Conservation (phyloP, 495 filamentous ascomycete species). For the Hypoxylon trugodes region DNA sequence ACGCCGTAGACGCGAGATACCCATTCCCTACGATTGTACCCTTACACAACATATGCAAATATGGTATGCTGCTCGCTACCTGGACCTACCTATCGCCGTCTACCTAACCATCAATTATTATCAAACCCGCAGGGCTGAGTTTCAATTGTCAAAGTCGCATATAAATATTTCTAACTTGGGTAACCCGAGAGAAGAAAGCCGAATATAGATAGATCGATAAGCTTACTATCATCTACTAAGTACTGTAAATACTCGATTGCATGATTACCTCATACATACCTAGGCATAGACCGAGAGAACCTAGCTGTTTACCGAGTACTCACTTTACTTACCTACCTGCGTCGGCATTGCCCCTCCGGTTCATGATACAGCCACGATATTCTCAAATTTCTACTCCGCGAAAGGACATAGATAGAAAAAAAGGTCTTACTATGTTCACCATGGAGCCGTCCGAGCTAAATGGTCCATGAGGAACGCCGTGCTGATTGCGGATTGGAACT, state of each 20-base stretch:
- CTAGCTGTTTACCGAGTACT: background rate
- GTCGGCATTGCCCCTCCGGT: slow-evolving; percentile 12
- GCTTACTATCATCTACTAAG: background rate
- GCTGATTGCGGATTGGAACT: slow-evolving; percentile 16
- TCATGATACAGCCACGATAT: background rate
- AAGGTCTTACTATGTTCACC: slow-evolving; percentile 9
- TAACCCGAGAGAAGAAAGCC: background rate
- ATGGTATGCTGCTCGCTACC: background rate
- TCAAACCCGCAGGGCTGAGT: too few species aligned
- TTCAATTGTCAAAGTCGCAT: too few species aligned
- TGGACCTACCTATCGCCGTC: too few species aligned
- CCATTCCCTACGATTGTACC: background rate
- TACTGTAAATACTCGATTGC: background rate
- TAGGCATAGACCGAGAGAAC: background rate
- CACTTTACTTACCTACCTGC: background rate
- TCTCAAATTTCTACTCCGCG: background rate
- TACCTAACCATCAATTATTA: too few species aligned
- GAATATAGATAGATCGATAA: background rate
- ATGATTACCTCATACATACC: slow-evolving; percentile 3
- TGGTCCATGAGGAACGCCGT: slow-evolving; percentile 2
- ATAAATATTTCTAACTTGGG: too few species aligned
- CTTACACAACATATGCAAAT: slow-evolving; percentile 1
- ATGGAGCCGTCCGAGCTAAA: background rate
- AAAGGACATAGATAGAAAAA: background rate
- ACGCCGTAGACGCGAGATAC: slow-evolving; percentile 27